Base-by-base conservation (phyloP, 2,329 filamentous ascomycete species). In the Penicillium sp. region DNA sequence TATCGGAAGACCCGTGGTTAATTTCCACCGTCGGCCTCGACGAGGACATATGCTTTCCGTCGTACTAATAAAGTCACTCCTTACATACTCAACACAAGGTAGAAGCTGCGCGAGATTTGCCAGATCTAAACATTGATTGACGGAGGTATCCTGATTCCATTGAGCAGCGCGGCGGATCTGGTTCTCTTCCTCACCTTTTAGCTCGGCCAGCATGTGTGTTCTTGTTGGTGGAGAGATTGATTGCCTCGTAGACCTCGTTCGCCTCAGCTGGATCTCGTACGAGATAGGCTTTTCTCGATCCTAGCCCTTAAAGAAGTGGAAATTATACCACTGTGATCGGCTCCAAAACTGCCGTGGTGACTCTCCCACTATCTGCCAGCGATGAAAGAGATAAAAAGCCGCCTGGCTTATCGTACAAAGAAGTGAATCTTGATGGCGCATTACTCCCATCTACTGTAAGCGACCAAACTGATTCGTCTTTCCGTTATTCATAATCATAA, bases 11-110 rank as follows among this genome's bases (percentile, higher is more conserved):
- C 28, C 51, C 51, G 6, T 40, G 51, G 38, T 35, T 52, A 49
- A 22, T 57, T 57, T 57, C 46, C 26, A 49, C 55, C 55, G 45
- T 57, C 55, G 55, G 55, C 45, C 43, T 57, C 38, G 43, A 19
- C 43, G 45, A 52, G 55, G 43, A 53, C 16, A 53, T 53, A 40
- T 53, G 51, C 51, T 53, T 76, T 46, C 42, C 42, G 6, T 3
- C 25, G 8, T 46, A 46, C 42, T 46, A n/a, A 46, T 46, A 13
- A 46, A 46, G 42, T 3, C 6, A 25, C 40, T 43, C 40, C 6
- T 46, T 46, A 19, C 26, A 46, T 13, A 46, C n/a, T 46, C 19
- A 46, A 46, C 42, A 46, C 16, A 26, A 46, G 42, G 19, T 13
- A 3, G 42, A 46, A 13, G 42, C n/a, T 46, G 42, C 7, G 14